These are phyloP conservation scores for Irpex sp. DNA, from an alignment of 1,284 basidiomycete genomes.

Conservation along the genomic window DNA sequence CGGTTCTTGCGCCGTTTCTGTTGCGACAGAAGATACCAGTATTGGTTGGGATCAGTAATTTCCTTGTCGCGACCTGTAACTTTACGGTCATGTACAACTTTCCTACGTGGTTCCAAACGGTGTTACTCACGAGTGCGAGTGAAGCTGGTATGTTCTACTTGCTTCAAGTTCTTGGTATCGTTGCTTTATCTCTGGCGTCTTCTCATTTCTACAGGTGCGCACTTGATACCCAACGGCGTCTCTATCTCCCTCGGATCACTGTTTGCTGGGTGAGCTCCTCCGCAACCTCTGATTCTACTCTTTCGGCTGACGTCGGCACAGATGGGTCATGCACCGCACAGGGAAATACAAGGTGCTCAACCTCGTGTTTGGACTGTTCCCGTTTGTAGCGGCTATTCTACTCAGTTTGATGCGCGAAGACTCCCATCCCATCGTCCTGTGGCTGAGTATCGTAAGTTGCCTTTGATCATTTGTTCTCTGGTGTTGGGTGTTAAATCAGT, in stretches of 20 bases:
- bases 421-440: constrained; percentile 59
- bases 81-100: constrained; percentile 78
- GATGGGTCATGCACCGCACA: constrained; percentile 74
- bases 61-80: constrained; percentile 73
- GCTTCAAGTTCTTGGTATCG: constrained; percentile 9
- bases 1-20: constrained; percentile 69
- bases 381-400: constrained; percentile 60
- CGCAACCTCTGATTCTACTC: not conserved
- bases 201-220: constrained; percentile 50
- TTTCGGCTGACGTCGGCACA: constrained; percentile 7
- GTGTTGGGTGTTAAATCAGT: not conserved
- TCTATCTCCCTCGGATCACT: constrained; percentile 74
- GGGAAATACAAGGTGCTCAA: constrained; percentile 78
- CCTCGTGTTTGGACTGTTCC: constrained; percentile 65
- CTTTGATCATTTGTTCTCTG: constrained; percentile 1
- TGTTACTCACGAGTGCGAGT: constrained; percentile 67
- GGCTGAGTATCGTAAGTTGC: constrained; percentile 69
- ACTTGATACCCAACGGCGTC: constrained; percentile 76
- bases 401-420: constrained; percentile 55
- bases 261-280: constrained; percentile 56
- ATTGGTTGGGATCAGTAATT: constrained; percentile 71
- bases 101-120: constrained; percentile 88
- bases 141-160: constrained; percentile 30
- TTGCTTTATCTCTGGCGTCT: not conserved
- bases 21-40: constrained; percentile 67